phyloP scores from a whole-genome alignment of 306 rosid genomes.

The Inga oerstediana region DNA sequence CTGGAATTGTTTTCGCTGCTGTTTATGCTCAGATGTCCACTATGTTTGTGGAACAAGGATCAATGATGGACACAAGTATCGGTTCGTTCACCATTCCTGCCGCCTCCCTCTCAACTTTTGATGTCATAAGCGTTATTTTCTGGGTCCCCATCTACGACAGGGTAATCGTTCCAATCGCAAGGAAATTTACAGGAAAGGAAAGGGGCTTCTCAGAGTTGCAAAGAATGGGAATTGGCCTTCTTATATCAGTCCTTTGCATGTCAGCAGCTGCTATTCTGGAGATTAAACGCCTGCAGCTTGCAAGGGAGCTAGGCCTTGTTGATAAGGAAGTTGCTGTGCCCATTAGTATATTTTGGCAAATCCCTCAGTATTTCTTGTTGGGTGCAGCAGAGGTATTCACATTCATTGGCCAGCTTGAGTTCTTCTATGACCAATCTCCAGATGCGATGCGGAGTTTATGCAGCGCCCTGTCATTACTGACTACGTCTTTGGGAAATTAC shows the following conservation, averaged over 20 bases:
- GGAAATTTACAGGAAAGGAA: conserved; percentile 77
- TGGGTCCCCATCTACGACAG: conserved; percentile 91
- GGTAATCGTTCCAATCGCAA: conserved; percentile 78
- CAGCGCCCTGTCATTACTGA: conserved; percentile 86
- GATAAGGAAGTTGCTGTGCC: conserved; percentile 72
- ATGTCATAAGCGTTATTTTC: conserved; percentile 79
- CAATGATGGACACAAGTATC: conserved; percentile 68
- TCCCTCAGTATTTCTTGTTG: conserved; percentile 86
- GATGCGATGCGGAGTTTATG: conserved; percentile 98
- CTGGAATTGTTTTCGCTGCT: conserved; percentile 83
- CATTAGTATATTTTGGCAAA: conserved; percentile 73
- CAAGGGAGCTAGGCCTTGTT: conserved; percentile 63
- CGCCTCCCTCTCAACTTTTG: conserved; percentile 86
- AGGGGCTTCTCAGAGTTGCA: conserved; percentile 94
- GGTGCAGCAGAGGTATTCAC: conserved; percentile 91
- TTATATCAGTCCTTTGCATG: conserved; percentile 83
- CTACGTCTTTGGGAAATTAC: conserved; percentile 80
- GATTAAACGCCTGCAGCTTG: conserved; percentile 68
- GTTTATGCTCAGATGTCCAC: conserved; percentile 98
- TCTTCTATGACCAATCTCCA: conserved; percentile 96
- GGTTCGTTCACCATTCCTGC: conserved; percentile 93
- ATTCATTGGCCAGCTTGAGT: conserved; percentile 89
- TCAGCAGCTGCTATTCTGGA: conserved; percentile 89
- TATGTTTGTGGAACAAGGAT: conserved; percentile 94
- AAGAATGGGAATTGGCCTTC: conserved; percentile 94